Evolutionary conservation across 441 rosid genomes (phyloP), one percentile per base, ranked within the genome.

Genomic region (Rhodomyrtus psidioides): DNA sequence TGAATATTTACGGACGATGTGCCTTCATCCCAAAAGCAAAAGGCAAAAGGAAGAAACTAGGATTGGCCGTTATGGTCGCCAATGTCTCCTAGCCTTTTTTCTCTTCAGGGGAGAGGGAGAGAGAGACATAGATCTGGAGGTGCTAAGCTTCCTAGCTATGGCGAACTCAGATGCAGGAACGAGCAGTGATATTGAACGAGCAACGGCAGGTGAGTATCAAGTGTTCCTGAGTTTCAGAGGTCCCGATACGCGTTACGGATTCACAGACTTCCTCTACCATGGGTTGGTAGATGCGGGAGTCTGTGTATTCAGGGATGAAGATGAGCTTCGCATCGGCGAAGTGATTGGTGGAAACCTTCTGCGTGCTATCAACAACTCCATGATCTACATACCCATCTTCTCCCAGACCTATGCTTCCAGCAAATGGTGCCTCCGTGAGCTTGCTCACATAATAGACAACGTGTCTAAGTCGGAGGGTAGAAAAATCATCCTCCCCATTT

Each of bases 121-220:
- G 7, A 39, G 7, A 12, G 62, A 24, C 9, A 59, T 4, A 60
- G 24, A 62, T 62, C 75, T 2, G 7, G 44, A 8, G 2, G 74
- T 8, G 0, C 9, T 28, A 0, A 60, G 6, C 42, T 60, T 60
- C 23, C 23, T 16, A 16, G 75, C 44, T 2, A 62, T 62, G 75
- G 75, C 3, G 5, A 60, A 16, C 42, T 28, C 23, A 4, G 70
- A 59, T 21, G 10, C 70, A 16, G 19, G 75, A 30, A 3, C 75
- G 1, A 62, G 75, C 9, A 30, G 12, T 0, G 6, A 62, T 0
- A 1, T 1, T 28, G 42, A 12, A 10, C 59, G 1, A 56, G 6
- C 2, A 7, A 24, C 0, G 0, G 14, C 6, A 56, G 14, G 12
- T 9, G 59, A 24, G 57, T 55, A 55, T 0, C 59, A 56, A 56